Percentiles rank a stretch among this genome's conserved stretches.
phyloP scores from a whole-genome alignment of 768 basidiomycete genomes.

The Steccherinum ochraceum region DNA sequence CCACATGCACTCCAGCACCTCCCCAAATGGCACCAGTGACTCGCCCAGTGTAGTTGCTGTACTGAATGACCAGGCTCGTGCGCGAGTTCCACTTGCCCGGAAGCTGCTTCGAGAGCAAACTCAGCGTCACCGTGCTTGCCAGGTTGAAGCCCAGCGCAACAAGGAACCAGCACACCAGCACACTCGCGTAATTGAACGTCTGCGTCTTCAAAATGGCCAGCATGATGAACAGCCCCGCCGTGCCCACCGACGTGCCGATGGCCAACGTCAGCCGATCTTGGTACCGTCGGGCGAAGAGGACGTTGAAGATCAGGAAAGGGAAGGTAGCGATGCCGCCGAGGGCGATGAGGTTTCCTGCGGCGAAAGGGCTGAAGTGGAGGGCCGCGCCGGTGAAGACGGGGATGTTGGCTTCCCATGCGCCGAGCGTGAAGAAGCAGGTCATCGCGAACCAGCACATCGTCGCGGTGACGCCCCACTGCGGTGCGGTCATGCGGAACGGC shows the following conservation, averaged over 20 bases:
- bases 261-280: slow-evolving; percentile 59
- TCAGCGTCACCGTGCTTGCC: slow-evolving; percentile 63
- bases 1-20: slow-evolving; percentile 51
- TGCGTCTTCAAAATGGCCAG: slow-evolving; percentile 36
- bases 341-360: slow-evolving; percentile 66
- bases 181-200: slow-evolving; percentile 38
- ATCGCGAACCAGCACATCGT: slow-evolving; percentile 71
- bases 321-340: slow-evolving; percentile 56
- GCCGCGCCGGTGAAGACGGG: slow-evolving; percentile 45
- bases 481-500: slow-evolving; percentile 8
- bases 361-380: slow-evolving; percentile 54
- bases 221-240: slow-evolving; percentile 46
- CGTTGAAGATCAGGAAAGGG: slow-evolving; percentile 61
- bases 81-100: slow-evolving; percentile 55
- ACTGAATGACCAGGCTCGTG: slow-evolving; percentile 58
- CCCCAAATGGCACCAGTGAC: slow-evolving; percentile 65
- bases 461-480: slow-evolving; percentile 46
- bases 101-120: slow-evolving; percentile 62
- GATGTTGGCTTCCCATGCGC: slow-evolving; percentile 64
- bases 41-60: slow-evolving; percentile 62
- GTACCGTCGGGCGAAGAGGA: slow-evolving; percentile 47
- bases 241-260: slow-evolving; percentile 43
- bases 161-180: slow-evolving; percentile 46
- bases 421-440: slow-evolving; percentile 66
- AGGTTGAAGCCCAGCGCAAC: slow-evolving; percentile 71